phyloP scores from a whole-genome alignment of 2,329 filamentous ascomycete species.

The Alternaria ventricosa region DNA sequence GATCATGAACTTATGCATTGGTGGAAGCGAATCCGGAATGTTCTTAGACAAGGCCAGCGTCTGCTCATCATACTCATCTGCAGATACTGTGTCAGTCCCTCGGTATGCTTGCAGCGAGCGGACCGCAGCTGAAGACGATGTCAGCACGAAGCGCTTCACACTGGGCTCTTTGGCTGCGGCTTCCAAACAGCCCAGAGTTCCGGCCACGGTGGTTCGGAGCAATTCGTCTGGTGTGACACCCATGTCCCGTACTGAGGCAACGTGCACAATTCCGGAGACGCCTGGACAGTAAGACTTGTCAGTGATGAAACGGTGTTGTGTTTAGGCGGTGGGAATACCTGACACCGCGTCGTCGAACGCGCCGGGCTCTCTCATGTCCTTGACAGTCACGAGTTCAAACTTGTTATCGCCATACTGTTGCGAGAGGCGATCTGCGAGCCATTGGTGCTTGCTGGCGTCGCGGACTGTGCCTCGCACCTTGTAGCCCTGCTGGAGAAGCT shows the following conservation, averaged over 20 bases:
- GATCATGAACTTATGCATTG: slow-evolving; percentile 14
- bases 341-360: slow-evolving; percentile 31
- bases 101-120: slow-evolving; percentile 27
- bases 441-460: slow-evolving; percentile 25
- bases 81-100: slow-evolving; percentile 40
- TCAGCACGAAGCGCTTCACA: slow-evolving; percentile 53
- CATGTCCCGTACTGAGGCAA: slow-evolving; percentile 53
- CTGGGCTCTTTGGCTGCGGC: slow-evolving; percentile 50
- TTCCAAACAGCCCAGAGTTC: slow-evolving; percentile 48
- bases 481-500: slow-evolving; percentile 39
- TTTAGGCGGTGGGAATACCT: slow-evolving; percentile 15
- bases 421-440: slow-evolving; percentile 33
- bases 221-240: slow-evolving; percentile 47
- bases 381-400: slow-evolving; percentile 22
- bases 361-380: slow-evolving; percentile 32
- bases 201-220: slow-evolving; percentile 40
- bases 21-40: slow-evolving; percentile 25
- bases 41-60: slow-evolving; percentile 40
- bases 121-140: slow-evolving; percentile 48
- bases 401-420: slow-evolving; percentile 25
- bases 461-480: slow-evolving; percentile 41
- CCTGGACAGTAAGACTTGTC: slow-evolving; percentile 24
- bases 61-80: slow-evolving; percentile 42
- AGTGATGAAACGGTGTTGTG: not conserved
- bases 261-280: slow-evolving; percentile 52